Conservation (phyloP, 495 filamentous ascomycete species). For the Parachaetomium inaequale region DNA sequence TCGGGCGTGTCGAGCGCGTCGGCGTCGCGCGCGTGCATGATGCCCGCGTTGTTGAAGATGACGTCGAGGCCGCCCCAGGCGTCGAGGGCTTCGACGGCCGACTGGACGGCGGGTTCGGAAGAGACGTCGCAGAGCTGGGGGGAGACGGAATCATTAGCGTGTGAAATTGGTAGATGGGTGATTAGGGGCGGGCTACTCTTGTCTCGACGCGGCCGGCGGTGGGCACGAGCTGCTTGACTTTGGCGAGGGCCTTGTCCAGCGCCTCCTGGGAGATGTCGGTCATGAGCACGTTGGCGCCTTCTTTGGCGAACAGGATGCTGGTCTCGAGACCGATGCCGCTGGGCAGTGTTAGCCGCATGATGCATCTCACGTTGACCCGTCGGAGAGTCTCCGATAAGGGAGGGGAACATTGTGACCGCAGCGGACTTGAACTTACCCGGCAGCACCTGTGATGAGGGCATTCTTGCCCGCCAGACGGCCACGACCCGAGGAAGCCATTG, state of each 20-base stretch:
- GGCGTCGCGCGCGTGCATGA: constrained; percentile 88
- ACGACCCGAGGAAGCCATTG: constrained; percentile 25
- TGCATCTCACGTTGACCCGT: not conserved
- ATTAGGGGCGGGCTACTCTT: constrained; percentile 32
- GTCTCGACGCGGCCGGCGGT: constrained; percentile 58
- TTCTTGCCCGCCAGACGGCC: constrained; percentile 85
- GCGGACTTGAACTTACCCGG: constrained; percentile 65
- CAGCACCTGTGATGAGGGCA: constrained; percentile 88
- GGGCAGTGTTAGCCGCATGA: not conserved
- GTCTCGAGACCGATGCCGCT: constrained; percentile 97
- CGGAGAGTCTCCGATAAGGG: not conserved
- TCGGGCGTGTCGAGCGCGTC: constrained; percentile 84
- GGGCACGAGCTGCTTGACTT: constrained; percentile 69
- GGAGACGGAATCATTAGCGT: not conserved
- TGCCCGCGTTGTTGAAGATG: constrained; percentile 98
- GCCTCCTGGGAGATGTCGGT: constrained; percentile 74
- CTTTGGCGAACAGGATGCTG: constrained; percentile 81
- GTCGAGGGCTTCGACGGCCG: constrained; percentile 68
- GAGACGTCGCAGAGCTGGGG: constrained; percentile 55
- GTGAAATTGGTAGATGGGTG: not conserved
- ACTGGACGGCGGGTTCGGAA: constrained; percentile 70
- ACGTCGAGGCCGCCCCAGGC: constrained; percentile 88
- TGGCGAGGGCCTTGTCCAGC: constrained; percentile 53
- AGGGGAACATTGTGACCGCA: not conserved
- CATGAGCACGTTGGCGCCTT: constrained; percentile 84